Conservation (phyloP, 148 eudicot species). For the Persicaria maculosa region DNA sequence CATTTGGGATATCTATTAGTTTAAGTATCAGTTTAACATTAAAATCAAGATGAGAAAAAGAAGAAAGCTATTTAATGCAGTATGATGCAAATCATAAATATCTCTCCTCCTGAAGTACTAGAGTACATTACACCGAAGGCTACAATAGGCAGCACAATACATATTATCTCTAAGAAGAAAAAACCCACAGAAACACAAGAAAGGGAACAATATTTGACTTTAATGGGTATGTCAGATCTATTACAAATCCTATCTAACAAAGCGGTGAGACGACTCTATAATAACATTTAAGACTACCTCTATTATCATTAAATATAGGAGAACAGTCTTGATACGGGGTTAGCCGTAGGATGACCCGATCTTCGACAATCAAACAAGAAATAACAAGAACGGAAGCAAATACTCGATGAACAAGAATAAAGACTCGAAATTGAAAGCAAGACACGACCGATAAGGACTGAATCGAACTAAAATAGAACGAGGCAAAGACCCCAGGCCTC, state of each 20-base stretch:
- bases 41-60: background rate
- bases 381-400: no score
- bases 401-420: no score
- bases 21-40: background rate
- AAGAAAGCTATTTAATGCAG: constrained; percentile 20
- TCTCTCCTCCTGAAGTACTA: constrained; percentile 23
- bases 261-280: constrained; percentile 37
- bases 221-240: constrained; percentile 26
- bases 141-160: constrained; percentile 20
- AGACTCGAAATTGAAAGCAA: no score
- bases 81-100: constrained; percentile 44
- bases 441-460: no score
- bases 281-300: constrained; percentile 15
- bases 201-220: constrained; percentile 28
- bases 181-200: background rate
- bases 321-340: no score
- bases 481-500: no score
- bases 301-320: constrained; percentile 20
- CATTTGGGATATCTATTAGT: background rate
- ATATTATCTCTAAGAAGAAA: constrained; percentile 20
- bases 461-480: no score
- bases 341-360: no score
- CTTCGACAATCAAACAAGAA: no score
- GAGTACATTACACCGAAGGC: constrained; percentile 17
- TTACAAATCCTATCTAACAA: constrained; percentile 26